Base-by-base conservation (phyloP, 306 rosid species). In the Pyrus bretschneideri region DNA sequence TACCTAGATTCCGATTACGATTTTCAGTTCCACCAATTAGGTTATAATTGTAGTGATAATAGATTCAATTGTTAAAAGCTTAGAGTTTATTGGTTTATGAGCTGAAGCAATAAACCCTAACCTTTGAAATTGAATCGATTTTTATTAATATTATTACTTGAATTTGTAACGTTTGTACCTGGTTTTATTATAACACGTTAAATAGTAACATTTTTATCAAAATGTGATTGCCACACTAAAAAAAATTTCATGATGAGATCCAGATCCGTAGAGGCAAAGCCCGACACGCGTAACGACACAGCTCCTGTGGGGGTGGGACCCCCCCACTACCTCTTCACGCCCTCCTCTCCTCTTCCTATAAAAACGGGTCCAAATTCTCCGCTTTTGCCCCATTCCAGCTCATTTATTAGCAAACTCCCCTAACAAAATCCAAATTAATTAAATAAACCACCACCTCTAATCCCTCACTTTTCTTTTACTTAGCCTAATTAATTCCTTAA, bases 141-240 rank as follows among this genome's bases (percentile, higher is more conserved):
- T 35, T 38, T 38, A 38, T 38, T 38, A 38, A 38, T 0, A 38
- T 6, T 7, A 38, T 38, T 0, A 38, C 10, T 6, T 7, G 9
- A 38, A 38, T 38, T 38, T 6, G 9, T 6, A 6, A 0, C 40
- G 0, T 1, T 35, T 35, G 0, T 0, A 35, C 0, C 40, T 6
- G 9, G 2, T 38, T 38, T 38, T 38, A 38, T 38, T 38, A 38
- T 38, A 38, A 38, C 42, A 38, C 10, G 42, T 0, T 38, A 38
- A 38, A 38, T 38, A 38, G 2, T 38, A 38, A 38, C 8, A 38
- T 0, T 35, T 1, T 6, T 7, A 7, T 38, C 42, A 38, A 38
- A 38, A 38, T 42, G 10, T 42, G 45, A 42, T 11, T 0, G 45
- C 12, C 12, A 42, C 45, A 2, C 3, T 2, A 2, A 2, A 42